Evolutionary conservation across 768 basidiomycete species (phyloP).

Genomic region (Lepiota brunneoincarnata): DNA sequence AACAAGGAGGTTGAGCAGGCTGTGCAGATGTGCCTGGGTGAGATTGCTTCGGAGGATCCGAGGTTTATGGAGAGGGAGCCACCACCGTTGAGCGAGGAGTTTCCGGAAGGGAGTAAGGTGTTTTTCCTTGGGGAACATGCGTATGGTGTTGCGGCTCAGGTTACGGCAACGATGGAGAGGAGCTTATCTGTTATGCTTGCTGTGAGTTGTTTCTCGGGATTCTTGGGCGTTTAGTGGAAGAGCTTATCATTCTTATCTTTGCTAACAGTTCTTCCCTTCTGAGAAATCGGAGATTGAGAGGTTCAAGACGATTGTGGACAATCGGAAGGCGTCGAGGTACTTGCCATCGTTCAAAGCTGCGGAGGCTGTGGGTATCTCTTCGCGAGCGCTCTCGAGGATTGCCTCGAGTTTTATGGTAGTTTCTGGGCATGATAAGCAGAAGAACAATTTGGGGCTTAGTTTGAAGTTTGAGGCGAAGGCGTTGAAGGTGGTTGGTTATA

Average conservation of each 20-base stretch:
- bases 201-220: constrained; percentile 38
- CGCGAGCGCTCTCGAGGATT: constrained; percentile 83
- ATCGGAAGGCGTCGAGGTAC: constrained; percentile 53
- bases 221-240: background rate
- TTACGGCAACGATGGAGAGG: constrained; percentile 66
- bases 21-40: constrained; percentile 78
- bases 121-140: constrained; percentile 96
- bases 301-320: constrained; percentile 71
- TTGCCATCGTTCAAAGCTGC: constrained; percentile 78
- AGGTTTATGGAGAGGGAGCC: constrained; percentile 80
- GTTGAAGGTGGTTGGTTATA: constrained; percentile 91
- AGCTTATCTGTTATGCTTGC: constrained; percentile 82
- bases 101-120: constrained; percentile 85
- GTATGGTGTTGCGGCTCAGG: constrained; percentile 94
- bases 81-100: constrained; percentile 82
- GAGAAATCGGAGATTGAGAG: constrained; percentile 77
- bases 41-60: constrained; percentile 87
- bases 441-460: constrained; percentile 89
- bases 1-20: constrained; percentile 87
- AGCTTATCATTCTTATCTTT: background rate
- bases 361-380: constrained; percentile 69
- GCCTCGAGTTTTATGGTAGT: constrained; percentile 93
- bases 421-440: constrained; percentile 60
- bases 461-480: constrained; percentile 96
- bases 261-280: constrained; percentile 75